Evolutionary conservation across 75 land plant genomes (phyloP), one percentile per base, ranked within the genome.

Genomic region (Selaginella tamariscina): DNA sequence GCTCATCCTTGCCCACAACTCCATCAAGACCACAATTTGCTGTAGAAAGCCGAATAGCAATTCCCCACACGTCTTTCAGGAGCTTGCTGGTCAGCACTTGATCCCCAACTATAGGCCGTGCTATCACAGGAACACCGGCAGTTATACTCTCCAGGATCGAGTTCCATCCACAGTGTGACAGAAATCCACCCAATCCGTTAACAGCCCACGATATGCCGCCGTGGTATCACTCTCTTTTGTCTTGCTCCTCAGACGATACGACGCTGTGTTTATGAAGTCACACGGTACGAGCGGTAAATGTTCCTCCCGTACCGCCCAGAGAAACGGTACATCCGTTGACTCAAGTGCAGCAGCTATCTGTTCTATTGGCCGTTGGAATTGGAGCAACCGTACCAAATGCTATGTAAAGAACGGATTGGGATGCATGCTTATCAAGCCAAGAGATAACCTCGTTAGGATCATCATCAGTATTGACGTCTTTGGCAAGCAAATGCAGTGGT

Each of bases 301-400:
- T 5, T 59, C 62, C n/a, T 21, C n/a, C 23, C 62, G 8, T n/a
- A 59, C 62, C 62, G 21, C 62, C 62, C 62, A 59, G 8, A 59
- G 62, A 59, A 59, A 59, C 9, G 23, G 21, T 27, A 23, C 27
- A 2, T n/a, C 26, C 18, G 26, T 59, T 5, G 23, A 26, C 5
- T 59, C 26, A 21, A 59, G 26, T 9, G 62, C 62, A 8, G 8
- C 21, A 8, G 62, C 62, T 5, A 59, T 5, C 26, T 59, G n/a
- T 59, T 21, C 62, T 5, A 59, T 23, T n/a, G 8, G 62, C 62
- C 21, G 8, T 23, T 5, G 24, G 23, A 5, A 59, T 23, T 27
- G 26, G 23, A 23, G 62, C 62, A 5, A 59, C 26, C 27, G 24
- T 59, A 9, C 62, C 62, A 23, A 26, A 23, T 8, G 18, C 8